A percentile compares a stretch with the other conserved stretches of the same genome.
phyloP scores from a whole-genome alignment of 2,329 filamentous ascomycete genomes.

The Fusarium ramigenum region DNA sequence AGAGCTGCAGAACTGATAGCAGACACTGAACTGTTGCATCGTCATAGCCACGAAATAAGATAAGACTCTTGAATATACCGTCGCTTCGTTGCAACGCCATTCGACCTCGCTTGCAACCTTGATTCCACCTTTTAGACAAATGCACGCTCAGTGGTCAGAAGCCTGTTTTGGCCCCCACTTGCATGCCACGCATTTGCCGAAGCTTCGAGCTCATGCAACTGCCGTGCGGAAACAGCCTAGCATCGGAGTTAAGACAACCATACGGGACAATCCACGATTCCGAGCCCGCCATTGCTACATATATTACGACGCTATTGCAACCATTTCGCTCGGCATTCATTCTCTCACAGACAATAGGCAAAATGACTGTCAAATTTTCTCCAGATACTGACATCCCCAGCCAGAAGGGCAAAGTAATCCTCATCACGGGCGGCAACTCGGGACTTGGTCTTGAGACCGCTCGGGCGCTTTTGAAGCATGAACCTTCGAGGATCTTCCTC shows the following conservation, averaged over 20 bases:
- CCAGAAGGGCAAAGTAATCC: background rate
- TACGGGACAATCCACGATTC: background rate
- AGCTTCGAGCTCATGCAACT: background rate
- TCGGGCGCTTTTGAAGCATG: background rate
- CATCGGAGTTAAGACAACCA: background rate
- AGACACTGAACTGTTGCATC: no score
- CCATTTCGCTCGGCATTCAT: accelerated
- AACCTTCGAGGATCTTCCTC: background rate
- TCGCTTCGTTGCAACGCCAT: background rate
- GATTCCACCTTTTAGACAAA: background rate
- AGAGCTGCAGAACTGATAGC: no score
- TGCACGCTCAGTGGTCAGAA: background rate
- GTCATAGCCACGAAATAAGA: no score
- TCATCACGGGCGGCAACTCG: constrained; percentile 8
- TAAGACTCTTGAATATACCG: no score
- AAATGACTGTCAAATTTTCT: background rate
- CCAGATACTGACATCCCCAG: background rate
- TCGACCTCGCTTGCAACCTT: background rate
- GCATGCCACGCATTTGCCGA: background rate
- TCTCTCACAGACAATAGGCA: accelerated
- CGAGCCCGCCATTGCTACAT: background rate
- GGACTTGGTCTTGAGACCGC: background rate
- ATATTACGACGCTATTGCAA: accelerated
- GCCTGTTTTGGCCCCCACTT: background rate
- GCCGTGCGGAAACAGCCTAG: background rate